Conservation (phyloP, 148 eudicot genomes). For the Vaccinium macrocarpon region DNA sequence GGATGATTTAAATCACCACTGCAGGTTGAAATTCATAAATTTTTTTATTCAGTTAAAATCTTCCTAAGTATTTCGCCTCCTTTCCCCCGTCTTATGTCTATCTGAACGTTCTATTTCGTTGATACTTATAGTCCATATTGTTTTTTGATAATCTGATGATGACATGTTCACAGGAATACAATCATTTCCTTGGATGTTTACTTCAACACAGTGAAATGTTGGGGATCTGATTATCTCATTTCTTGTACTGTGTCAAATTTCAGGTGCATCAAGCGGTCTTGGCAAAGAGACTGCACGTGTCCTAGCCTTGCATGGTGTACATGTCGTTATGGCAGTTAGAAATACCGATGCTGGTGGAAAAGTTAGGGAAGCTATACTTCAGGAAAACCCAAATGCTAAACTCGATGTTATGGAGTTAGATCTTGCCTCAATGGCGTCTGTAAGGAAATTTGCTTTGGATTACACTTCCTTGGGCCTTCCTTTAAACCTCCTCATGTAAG, state of each 20-base stretch:
- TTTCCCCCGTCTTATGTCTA: too few relatives aligned
- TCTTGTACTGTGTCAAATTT: background rate
- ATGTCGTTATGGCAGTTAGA: slow-evolving; percentile 82
- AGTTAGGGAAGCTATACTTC: slow-evolving; percentile 48
- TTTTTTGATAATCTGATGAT: too few relatives aligned
- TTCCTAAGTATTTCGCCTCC: too few relatives aligned
- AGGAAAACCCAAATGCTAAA: slow-evolving; percentile 65
- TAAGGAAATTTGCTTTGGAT: slow-evolving; percentile 60
- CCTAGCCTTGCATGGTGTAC: slow-evolving; percentile 81
- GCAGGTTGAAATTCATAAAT: too few relatives aligned
- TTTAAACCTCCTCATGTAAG: slow-evolving; percentile 77
- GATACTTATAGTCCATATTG: too few relatives aligned
- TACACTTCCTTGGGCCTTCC: slow-evolving; percentile 52
- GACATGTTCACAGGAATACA: too few relatives aligned
- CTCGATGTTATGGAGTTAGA: slow-evolving; percentile 84
- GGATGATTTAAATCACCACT: too few relatives aligned
- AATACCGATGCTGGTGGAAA: slow-evolving; percentile 50
- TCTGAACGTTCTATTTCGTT: too few relatives aligned
- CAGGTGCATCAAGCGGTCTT: slow-evolving; percentile 90
- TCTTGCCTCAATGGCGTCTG: slow-evolving; percentile 71
- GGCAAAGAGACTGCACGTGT: slow-evolving; percentile 77
- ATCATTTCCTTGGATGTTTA: too few relatives aligned
- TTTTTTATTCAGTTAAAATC: too few relatives aligned
- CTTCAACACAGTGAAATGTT: too few relatives aligned
- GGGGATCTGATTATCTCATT: background rate